A percentile compares a stretch with the other conserved stretches of the same genome.
These are phyloP conservation scores for Aphanomyces cochlioides DNA, from an alignment of 352 stramenopile genomes.

Conservation along the genomic window DNA sequence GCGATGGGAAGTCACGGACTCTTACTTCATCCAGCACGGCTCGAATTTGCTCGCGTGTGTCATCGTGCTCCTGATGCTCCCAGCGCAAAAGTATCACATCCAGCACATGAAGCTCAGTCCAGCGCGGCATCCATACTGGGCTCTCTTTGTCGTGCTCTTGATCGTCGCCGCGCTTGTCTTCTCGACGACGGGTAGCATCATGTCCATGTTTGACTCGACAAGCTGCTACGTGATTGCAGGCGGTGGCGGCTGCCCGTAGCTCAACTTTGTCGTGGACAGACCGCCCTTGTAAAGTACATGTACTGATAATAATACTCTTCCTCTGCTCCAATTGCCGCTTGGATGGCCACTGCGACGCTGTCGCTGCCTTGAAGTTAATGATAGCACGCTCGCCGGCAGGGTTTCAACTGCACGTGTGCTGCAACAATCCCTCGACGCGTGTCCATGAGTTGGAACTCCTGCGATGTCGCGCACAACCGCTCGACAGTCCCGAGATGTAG, in stretches of 20 bases:
- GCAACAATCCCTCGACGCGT: too few relatives aligned
- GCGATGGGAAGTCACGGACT: slow-evolving; percentile 9
- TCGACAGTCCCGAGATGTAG: too few relatives aligned
- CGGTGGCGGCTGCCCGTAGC: slow-evolving; percentile 39
- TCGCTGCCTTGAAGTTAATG: too few relatives aligned
- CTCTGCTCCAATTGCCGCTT: too few relatives aligned
- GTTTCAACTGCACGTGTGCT: too few relatives aligned
- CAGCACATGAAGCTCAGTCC: background rate
- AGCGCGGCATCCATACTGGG: background rate
- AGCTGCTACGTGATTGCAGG: slow-evolving; percentile 54
- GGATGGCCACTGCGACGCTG: too few relatives aligned
- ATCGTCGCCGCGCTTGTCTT: slow-evolving; percentile 38
- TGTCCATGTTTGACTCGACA: slow-evolving; percentile 54
- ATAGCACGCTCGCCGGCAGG: too few relatives aligned
- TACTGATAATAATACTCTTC: too few relatives aligned
- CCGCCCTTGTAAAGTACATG: too few relatives aligned
- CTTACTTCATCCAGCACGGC: slow-evolving; percentile 9
- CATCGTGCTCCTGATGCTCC: slow-evolving; percentile 3
- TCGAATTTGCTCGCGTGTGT: background rate
- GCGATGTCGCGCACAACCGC: too few relatives aligned
- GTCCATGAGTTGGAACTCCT: too few relatives aligned
- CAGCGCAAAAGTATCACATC: slow-evolving; percentile 12
- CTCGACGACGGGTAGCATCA: slow-evolving; percentile 52
- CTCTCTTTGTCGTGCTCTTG: background rate
- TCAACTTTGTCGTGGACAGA: background rate